Evolutionary conservation across 208 protist species (phyloP).

Genomic region (Wallacemonas sp.): DNA sequence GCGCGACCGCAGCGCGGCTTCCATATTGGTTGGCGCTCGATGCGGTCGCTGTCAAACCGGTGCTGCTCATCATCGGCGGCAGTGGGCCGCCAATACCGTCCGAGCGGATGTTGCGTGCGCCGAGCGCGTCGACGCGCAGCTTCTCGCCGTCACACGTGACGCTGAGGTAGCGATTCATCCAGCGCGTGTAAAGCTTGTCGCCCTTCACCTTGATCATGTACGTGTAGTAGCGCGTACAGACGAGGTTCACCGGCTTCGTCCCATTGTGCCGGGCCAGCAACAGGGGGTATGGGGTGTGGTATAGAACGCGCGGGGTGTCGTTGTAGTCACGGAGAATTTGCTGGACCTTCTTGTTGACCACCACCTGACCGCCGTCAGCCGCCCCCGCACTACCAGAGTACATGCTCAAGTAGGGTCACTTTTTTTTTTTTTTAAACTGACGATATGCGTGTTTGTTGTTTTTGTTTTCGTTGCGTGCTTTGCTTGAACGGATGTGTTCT

Average conservation of each 20-base stretch:
- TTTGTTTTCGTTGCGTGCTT: too few relatives aligned
- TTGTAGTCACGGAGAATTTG: constrained; percentile 67
- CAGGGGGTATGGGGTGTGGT: constrained; percentile 46
- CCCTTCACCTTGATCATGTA: constrained; percentile 84
- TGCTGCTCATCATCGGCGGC: background rate
- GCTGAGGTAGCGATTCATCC: constrained; percentile 65
- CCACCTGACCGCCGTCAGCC: background rate
- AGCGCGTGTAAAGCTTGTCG: constrained; percentile 76
- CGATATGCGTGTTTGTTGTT: too few relatives aligned
- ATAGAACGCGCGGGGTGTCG: constrained; percentile 77
- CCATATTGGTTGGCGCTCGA: background rate
- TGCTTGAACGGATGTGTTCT: too few relatives aligned
- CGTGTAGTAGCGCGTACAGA: constrained; percentile 69
- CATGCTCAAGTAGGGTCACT: background rate
- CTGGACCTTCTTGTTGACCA: constrained; percentile 52
- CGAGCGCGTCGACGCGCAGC: constrained; percentile 5
- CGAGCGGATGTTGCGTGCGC: background rate
- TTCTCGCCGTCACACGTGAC: constrained; percentile 24
- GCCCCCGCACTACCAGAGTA: background rate
- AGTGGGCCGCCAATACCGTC: background rate
- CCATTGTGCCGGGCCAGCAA: constrained; percentile 49
- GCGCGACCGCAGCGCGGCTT: constrained; percentile 4
- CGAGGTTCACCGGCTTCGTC: constrained; percentile 62
- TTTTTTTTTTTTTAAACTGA: background rate
- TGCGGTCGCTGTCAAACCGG: background rate